These are phyloP conservation scores for Isochrysis galbana DNA, from an alignment of 78 protist genomes.

Conservation along the genomic window DNA sequence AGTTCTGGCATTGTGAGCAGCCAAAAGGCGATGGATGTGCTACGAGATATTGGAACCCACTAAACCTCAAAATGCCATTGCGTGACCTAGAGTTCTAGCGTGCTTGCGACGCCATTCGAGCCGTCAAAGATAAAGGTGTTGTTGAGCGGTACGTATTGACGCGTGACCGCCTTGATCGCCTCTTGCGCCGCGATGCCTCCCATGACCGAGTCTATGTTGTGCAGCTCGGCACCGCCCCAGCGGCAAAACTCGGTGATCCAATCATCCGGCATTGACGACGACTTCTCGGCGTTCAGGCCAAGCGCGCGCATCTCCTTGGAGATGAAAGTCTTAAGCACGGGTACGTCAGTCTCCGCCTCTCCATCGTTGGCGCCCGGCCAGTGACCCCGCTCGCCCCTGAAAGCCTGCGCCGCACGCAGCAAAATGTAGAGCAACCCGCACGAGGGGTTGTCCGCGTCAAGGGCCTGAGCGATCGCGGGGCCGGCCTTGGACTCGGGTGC, in stretches of 20 bases:
- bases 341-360: constrained; percentile 54
- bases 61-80: too few species aligned
- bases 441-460: not conserved
- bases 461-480: not conserved
- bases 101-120: constrained; percentile 15
- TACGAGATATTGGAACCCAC: too few species aligned
- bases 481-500: not conserved
- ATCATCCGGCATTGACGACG: constrained; percentile 49
- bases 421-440: not conserved
- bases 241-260: constrained; percentile 66
- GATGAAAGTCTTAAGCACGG: constrained; percentile 27
- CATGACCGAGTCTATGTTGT: constrained; percentile 59
- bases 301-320: not conserved
- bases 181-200: constrained; percentile 87
- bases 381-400: not conserved
- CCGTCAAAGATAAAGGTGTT: constrained; percentile 80
- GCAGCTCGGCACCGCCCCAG: constrained; percentile 79
- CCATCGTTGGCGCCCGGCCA: constrained; percentile 1
- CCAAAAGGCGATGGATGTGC: too few species aligned
- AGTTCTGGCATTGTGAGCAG: too few species aligned
- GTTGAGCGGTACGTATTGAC: constrained; percentile 79
- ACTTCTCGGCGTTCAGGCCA: not conserved
- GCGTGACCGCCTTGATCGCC: constrained; percentile 73
- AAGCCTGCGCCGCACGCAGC: constrained; percentile 21
- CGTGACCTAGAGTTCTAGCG: not conserved